A percentile compares a stretch with the other conserved stretches of the same genome.
Conservation (phyloP, 164 flowering plant genomes). For the Macadamia tetraphylla region DNA sequence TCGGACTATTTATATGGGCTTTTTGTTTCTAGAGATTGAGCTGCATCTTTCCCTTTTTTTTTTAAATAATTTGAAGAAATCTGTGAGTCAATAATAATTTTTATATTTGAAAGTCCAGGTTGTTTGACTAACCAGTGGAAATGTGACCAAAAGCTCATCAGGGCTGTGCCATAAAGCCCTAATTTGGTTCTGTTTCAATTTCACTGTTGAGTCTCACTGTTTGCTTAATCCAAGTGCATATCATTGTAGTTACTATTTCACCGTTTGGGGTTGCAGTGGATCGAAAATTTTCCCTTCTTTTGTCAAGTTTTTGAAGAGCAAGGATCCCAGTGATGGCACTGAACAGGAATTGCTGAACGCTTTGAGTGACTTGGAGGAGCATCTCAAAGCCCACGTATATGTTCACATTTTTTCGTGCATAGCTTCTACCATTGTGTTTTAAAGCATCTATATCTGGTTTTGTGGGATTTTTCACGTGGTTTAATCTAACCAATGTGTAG, state of each 20-base stretch:
- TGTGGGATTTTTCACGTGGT: neutral
- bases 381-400: constrained; percentile 72
- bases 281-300: constrained; percentile 69
- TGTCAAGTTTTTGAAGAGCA: constrained; percentile 72
- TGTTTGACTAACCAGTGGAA: neutral
- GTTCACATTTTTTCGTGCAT: neutral
- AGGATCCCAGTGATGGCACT: constrained; percentile 79
- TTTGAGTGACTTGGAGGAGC: constrained; percentile 76
- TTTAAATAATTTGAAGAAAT: neutral
- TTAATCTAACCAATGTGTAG: constrained; percentile 22
- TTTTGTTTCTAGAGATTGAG: neutral
- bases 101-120: neutral
- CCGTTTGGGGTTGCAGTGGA: constrained; percentile 40
- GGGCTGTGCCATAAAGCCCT: neutral
- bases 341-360: constrained; percentile 78
- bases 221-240: neutral
- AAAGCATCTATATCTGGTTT: neutral
- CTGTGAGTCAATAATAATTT: too few species aligned
- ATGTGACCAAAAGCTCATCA: neutral
- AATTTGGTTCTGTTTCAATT: neutral
- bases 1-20: neutral
- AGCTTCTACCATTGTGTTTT: neutral
- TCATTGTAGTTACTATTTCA: neutral
- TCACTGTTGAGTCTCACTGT: neutral
- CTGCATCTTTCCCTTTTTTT: neutral